Evolutionary conservation across 2,329 filamentous ascomycete genomes (phyloP).

Genomic region (Penicillium sp.): DNA sequence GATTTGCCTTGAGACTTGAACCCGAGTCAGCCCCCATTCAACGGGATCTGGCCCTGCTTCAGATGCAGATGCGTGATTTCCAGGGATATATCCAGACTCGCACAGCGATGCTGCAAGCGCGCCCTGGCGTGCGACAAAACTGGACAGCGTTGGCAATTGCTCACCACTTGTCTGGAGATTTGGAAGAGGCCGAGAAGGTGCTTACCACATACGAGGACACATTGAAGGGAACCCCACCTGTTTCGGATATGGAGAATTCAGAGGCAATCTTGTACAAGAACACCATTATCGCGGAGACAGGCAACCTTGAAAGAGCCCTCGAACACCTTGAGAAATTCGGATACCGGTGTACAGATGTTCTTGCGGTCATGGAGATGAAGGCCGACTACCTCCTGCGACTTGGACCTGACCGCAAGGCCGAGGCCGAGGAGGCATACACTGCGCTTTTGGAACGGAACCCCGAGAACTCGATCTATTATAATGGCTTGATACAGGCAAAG

Average conservation of each 20-base stretch:
- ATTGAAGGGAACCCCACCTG: slow-evolving; percentile 74
- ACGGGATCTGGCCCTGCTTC: slow-evolving; percentile 85
- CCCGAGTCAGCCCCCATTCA: slow-evolving; percentile 95
- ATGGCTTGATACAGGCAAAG: slow-evolving; percentile 69
- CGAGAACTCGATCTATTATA: slow-evolving; percentile 84
- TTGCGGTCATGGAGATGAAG: slow-evolving; percentile 79
- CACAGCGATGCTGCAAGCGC: slow-evolving; percentile 79
- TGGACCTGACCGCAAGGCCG: slow-evolving; percentile 71
- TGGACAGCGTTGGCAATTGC: slow-evolving; percentile 98
- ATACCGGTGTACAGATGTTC: slow-evolving; percentile 77
- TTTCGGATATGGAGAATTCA: slow-evolving; percentile 84
- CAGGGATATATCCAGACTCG: slow-evolving; percentile 89
- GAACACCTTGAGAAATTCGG: slow-evolving; percentile 78
- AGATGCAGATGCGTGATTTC: slow-evolving; percentile 96
- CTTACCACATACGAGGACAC: slow-evolving; percentile 92
- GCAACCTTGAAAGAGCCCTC: slow-evolving; percentile 77
- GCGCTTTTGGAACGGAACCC: slow-evolving; percentile 81
- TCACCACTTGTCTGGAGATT: slow-evolving; percentile 83
- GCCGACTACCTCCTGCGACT: slow-evolving; percentile 82
- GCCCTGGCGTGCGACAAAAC: slow-evolving; percentile 80
- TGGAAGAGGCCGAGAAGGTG: slow-evolving; percentile 83
- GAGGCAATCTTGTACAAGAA: slow-evolving; percentile 97
- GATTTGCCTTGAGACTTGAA: slow-evolving; percentile 88
- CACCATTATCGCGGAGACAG: slow-evolving; percentile 84
- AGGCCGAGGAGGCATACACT: slow-evolving; percentile 79